Evolutionary conservation across 2,329 filamentous ascomycete genomes (phyloP).

Genomic region (Neonectria faginata): DNA sequence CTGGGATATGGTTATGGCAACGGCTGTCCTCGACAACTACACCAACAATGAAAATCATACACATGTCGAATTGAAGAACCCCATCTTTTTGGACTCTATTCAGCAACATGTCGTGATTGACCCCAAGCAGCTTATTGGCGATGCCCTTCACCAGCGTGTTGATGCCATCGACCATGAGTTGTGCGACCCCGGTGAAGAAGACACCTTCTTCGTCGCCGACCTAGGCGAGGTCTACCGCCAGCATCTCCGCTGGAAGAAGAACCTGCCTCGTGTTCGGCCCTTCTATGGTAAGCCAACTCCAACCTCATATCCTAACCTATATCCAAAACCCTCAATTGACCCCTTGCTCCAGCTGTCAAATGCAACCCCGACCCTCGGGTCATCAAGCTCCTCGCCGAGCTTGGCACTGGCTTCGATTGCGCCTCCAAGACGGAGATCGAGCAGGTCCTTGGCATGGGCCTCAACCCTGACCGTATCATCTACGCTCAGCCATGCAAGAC

Average conservation of each 20-base stretch:
- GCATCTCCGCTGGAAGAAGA: conserved; percentile 97
- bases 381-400: conserved; percentile 84
- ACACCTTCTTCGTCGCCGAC: conserved; percentile 98
- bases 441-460: conserved; percentile 83
- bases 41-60: conserved; percentile 62
- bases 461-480: conserved; percentile 92
- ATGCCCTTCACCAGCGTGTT: conserved; percentile 87
- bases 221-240: conserved; percentile 98
- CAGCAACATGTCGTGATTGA: conserved; percentile 56
- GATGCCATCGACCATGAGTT: conserved; percentile 85
- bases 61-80: conserved; percentile 61
- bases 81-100: conserved; percentile 53
- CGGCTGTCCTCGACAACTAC: conserved; percentile 67
- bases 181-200: conserved; percentile 93
- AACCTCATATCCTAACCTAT: background rate
- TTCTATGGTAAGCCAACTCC: conserved; percentile 81
- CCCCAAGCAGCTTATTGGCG: conserved; percentile 85
- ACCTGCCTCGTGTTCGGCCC: conserved; percentile 90
- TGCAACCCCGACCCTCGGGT: conserved; percentile 96
- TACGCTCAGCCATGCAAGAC: conserved; percentile 99
- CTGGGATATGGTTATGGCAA: conserved; percentile 75
- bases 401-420: conserved; percentile 97
- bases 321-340: conserved; percentile 20
- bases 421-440: conserved; percentile 98
- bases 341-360: conserved; percentile 82